A percentile compares a stretch with the other conserved stretches of the same genome.
Conservation (phyloP, 108 stramenopile genomes). For the Cyclotella choctawhatcheeana region DNA sequence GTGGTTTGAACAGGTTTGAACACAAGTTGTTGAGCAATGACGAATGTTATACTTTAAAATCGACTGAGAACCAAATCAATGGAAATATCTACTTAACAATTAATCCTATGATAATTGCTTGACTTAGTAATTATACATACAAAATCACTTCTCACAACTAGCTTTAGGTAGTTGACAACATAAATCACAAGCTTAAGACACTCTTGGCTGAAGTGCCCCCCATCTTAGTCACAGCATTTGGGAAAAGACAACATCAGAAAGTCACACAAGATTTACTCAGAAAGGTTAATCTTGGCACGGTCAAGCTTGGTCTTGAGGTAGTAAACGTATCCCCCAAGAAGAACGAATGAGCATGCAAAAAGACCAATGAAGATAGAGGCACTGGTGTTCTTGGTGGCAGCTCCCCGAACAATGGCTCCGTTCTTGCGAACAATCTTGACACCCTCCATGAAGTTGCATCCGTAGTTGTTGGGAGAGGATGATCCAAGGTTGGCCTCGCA, state of each 20-base stretch:
- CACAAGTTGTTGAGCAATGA: too few species aligned
- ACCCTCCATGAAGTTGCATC: slow-evolving; percentile 85
- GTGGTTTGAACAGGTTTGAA: too few species aligned
- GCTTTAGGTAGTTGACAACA: not conserved
- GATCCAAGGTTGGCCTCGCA: slow-evolving; percentile 66
- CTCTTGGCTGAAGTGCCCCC: too few species aligned
- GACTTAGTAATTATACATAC: too few species aligned
- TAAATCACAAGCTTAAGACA: not conserved
- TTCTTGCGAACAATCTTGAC: slow-evolving; percentile 78
- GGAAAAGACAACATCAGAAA: too few species aligned
- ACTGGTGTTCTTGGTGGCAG: slow-evolving; percentile 62
- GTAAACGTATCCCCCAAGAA: slow-evolving; percentile 79
- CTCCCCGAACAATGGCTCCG: slow-evolving; percentile 56
- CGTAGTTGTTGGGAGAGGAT: slow-evolving; percentile 63
- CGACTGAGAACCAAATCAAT: too few species aligned
- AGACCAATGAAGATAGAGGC: slow-evolving; percentile 81
- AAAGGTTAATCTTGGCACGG: slow-evolving; percentile 82
- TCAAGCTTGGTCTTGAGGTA: slow-evolving; percentile 87
- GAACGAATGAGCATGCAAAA: slow-evolving; percentile 79
- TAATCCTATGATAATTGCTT: too few species aligned
- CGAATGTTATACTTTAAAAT: too few species aligned
- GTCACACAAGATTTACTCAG: too few species aligned
- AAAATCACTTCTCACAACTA: not conserved
- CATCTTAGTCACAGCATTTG: too few species aligned
- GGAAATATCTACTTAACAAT: too few species aligned